Base-by-base conservation (phyloP, 345 rosid genomes). In the Syzygium aromaticum region DNA sequence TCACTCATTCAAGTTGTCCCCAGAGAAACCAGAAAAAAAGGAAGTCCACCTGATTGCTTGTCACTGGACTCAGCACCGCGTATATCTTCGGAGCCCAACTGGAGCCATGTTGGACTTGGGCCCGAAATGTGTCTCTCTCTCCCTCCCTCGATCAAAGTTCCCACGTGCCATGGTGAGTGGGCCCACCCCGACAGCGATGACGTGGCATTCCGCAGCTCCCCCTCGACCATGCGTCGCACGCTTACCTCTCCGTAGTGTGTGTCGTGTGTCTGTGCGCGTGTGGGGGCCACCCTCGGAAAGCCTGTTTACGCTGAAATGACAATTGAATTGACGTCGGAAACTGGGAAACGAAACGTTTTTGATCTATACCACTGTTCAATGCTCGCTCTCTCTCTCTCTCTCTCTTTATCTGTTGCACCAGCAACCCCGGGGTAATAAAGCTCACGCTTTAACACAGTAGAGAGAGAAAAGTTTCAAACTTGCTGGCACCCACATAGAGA, bases 281-380 rank as follows among this genome's bases (percentile, higher is more conserved):
- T 63, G 80, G 51, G 87, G 87, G 87, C 82, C 83, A 51, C 52
- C 83, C 52, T 64, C 77, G 83, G 46, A 61, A 86, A 61, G 83
- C 82, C 87, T 86, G 87, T 77, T 30, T 22, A 17, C 82, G 83
- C 54, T 33, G 86, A 86, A 57, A 64, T 86, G 87, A 86, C 87
- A 86, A 86, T 63, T 63, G 87, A 86, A 73, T 73, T 73, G 80
- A 73, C 80, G 80, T 73, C 52, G 86, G 52, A 63, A 86, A 38
- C 43, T 51, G 54, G 87, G 53, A 54, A 53, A 51, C 38, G 57
- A 28, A 86, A 61, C 53, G 82, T 86, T 57, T 86, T 86, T 51
- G 78, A 85, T 57, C 77, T 1, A 23, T 28, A 52, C 83, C 83
- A 11, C 53, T 85, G 67, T 56, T 85, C 63, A 59, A 59, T 59